A percentile compares a stretch with the other conserved stretches of the same genome.
Evolutionary conservation across 495 filamentous ascomycete genomes (phyloP).

Genomic region (Friedmanniomyces endolithicus): DNA sequence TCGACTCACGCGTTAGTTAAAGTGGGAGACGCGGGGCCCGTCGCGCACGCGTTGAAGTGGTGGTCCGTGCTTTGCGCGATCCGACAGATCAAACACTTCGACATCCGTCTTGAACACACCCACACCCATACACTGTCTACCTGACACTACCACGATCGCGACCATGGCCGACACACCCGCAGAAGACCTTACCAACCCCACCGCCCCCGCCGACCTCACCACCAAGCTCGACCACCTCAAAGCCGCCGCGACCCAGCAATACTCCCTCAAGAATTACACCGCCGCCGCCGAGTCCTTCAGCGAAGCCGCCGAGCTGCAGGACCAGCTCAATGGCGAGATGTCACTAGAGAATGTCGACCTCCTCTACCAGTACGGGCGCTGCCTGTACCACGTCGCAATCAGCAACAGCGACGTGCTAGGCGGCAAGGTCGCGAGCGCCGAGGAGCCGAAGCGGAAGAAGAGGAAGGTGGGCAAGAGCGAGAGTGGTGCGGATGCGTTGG

Average conservation of each 20-base stretch:
- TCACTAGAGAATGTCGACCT: constrained; percentile 80
- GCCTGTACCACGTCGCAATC: constrained; percentile 83
- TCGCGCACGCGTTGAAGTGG: not conserved
- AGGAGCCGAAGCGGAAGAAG: constrained; percentile 22
- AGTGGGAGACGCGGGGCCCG: not conserved
- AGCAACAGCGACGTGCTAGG: constrained; percentile 90
- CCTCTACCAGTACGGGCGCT: constrained; percentile 84
- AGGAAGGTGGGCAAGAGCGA: constrained; percentile 9
- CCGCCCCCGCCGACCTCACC: constrained; percentile 17
- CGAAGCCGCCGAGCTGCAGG: constrained; percentile 78
- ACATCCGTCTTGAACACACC: not conserved
- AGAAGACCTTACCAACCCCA: not conserved
- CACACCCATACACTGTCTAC: not conserved
- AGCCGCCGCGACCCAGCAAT: constrained; percentile 52
- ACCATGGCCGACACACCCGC: constrained; percentile 1
- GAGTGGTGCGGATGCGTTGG: not conserved
- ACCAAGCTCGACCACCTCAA: constrained; percentile 35
- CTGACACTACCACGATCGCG: not conserved
- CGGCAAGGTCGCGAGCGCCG: constrained; percentile 51
- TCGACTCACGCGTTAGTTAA: no score
- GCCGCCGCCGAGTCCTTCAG: constrained; percentile 77
- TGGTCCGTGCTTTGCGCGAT: not conserved
- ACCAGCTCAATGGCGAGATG: constrained; percentile 83
- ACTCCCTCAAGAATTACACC: constrained; percentile 74
- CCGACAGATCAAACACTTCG: not conserved